These are phyloP conservation scores for Arthrobotrys conoides DNA, from an alignment of 2,329 filamentous ascomycete genomes.

Conservation along the genomic window DNA sequence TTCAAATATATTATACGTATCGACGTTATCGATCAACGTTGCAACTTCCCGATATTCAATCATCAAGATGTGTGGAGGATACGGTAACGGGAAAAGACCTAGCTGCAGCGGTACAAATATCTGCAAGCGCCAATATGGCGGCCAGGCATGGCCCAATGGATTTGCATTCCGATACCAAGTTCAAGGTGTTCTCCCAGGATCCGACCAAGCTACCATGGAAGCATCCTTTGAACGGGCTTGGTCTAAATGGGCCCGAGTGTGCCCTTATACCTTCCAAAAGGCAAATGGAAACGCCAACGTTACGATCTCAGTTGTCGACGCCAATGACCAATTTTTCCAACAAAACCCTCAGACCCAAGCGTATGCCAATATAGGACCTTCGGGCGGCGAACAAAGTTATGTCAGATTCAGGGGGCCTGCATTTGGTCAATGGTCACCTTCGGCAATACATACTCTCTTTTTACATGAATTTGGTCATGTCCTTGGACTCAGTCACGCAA, in stretches of 20 bases:
- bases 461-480: slow-evolving; percentile 47
- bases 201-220: slow-evolving; percentile 36
- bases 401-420: slow-evolving; percentile 26
- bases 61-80: slow-evolving; percentile 3
- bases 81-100: background rate
- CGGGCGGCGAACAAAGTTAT: slow-evolving; percentile 1
- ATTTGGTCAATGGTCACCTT: slow-evolving; percentile 9
- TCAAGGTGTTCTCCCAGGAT: slow-evolving; percentile 37
- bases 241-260: slow-evolving; percentile 33
- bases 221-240: slow-evolving; percentile 29
- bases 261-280: slow-evolving; percentile 42
- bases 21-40: too few species aligned
- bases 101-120: slow-evolving; percentile 8
- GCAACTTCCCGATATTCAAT: background rate
- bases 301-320: slow-evolving; percentile 25
- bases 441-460: slow-evolving; percentile 37
- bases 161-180: slow-evolving; percentile 39
- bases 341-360: slow-evolving; percentile 30
- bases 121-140: slow-evolving; percentile 11
- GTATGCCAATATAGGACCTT: slow-evolving; percentile 22
- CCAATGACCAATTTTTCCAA: slow-evolving; percentile 29
- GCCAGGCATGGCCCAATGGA: slow-evolving; percentile 21
- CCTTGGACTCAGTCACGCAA: slow-evolving; percentile 19
- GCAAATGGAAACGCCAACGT: slow-evolving; percentile 30
- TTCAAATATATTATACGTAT: background rate